Conservation (phyloP, 345 rosid genomes). For the Citrus sp. region DNA sequence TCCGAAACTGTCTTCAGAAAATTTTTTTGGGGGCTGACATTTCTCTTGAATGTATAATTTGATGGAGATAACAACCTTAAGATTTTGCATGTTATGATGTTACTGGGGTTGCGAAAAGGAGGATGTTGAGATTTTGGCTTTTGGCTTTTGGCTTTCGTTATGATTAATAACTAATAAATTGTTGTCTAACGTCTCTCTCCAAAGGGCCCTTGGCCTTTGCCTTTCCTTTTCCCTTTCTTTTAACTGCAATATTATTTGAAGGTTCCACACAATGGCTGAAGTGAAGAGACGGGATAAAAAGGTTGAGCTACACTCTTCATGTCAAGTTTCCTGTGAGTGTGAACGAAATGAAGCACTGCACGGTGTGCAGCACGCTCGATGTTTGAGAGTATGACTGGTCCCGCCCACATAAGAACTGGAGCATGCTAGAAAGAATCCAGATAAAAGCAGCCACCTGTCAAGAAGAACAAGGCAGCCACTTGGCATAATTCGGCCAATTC, state of each 20-base stretch:
- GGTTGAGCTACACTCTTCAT: not conserved
- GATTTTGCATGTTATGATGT: not conserved
- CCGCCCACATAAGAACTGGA: not conserved
- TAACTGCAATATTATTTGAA: not conserved
- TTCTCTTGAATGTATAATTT: not conserved
- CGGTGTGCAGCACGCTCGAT: not conserved
- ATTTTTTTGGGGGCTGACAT: not conserved
- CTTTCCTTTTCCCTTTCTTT: not conserved
- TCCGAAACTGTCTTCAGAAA: not conserved
- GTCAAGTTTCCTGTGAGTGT: not conserved
- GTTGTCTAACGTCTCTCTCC: not conserved
- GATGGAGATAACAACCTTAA: not conserved
- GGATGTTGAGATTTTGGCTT: not conserved
- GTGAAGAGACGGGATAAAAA: not conserved
- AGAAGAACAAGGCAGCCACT: slow-evolving; percentile 1
- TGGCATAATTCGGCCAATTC: slow-evolving; percentile 16
- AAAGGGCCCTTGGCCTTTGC: not conserved
- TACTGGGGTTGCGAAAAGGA: not conserved
- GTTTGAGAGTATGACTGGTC: not conserved
- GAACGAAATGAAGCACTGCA: not conserved
- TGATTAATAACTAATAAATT: no score
- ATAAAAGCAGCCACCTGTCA: not conserved
- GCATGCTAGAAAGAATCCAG: not conserved
- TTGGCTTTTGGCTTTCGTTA: no score
- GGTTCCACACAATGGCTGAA: not conserved